These are phyloP conservation scores for Tylopilus plumbeoviolaceoides DNA, from an alignment of 768 basidiomycete genomes.

Conservation along the genomic window DNA sequence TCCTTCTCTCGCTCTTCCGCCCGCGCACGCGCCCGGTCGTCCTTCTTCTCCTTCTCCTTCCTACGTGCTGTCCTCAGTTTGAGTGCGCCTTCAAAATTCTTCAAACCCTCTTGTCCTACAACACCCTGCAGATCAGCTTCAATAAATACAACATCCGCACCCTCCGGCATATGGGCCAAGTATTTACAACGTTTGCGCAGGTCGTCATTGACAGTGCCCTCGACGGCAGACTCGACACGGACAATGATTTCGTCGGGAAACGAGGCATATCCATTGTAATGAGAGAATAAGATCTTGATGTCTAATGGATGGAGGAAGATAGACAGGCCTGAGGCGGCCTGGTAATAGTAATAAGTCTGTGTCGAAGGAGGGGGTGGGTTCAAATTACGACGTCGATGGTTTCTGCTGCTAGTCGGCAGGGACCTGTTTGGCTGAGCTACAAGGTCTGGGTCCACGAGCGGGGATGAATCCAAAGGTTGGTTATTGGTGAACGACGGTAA, in stretches of 20 bases:
- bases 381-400: slow-evolving; percentile 65
- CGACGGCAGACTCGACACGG: slow-evolving; percentile 70
- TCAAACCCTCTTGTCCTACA: slow-evolving; percentile 71
- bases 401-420: slow-evolving; percentile 31
- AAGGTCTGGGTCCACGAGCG: slow-evolving; percentile 4
- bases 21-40: slow-evolving; percentile 75
- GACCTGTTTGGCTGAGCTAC: slow-evolving; percentile 5
- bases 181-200: slow-evolving; percentile 95
- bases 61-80: slow-evolving; percentile 69
- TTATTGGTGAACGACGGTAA: slow-evolving; percentile 11
- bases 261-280: slow-evolving; percentile 73
- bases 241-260: slow-evolving; percentile 83
- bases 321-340: slow-evolving; percentile 85
- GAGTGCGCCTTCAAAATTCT: slow-evolving; percentile 80
- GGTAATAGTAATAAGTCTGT: slow-evolving; percentile 94
- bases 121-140: slow-evolving; percentile 81
- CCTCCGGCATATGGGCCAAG: slow-evolving; percentile 85
- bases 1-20: slow-evolving; percentile 79
- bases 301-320: slow-evolving; percentile 95
- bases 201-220: slow-evolving; percentile 87
- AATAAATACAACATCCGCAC: slow-evolving; percentile 90
- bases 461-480: slow-evolving; percentile 3
- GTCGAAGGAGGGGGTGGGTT: slow-evolving; percentile 86
- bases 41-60: slow-evolving; percentile 79
- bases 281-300: slow-evolving; percentile 85